A percentile compares a stretch with the other conserved stretches of the same genome.
Evolutionary conservation across 176 grass and related monocot species (phyloP).

Genomic region (Saccharum spontaneum): DNA sequence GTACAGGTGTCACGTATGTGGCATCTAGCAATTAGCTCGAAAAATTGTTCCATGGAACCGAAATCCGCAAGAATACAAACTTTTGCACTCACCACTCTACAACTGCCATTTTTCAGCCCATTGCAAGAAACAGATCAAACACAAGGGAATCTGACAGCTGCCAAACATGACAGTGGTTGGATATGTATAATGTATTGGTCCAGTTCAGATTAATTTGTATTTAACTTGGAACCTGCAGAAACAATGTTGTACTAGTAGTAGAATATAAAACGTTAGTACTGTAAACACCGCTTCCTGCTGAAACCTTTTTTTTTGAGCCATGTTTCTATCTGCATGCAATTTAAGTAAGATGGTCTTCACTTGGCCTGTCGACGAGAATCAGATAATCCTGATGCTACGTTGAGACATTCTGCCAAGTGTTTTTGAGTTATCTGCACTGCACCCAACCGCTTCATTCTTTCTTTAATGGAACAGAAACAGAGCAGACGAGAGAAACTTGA

Average conservation of each 20-base stretch:
- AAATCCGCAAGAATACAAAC: slow-evolving; percentile 29
- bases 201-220: background rate
- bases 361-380: background rate
- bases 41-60: too few relatives aligned
- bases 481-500: background rate
- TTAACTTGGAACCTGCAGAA: background rate
- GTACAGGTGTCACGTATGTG: background rate
- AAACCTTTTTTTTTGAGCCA: background rate
- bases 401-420: background rate
- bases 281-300: background rate
- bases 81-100: slow-evolving; percentile 11
- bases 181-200: background rate
- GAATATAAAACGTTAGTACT: background rate
- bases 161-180: background rate
- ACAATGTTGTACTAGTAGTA: background rate
- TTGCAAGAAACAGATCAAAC: background rate
- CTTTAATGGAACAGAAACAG: too few relatives aligned
- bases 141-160: slow-evolving; percentile 19
- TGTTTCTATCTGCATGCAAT: background rate
- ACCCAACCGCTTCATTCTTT: background rate
- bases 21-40: too few relatives aligned
- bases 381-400: background rate
- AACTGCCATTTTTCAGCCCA: background rate
- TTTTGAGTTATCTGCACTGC: background rate
- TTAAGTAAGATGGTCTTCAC: background rate